Evolutionary conservation across 768 basidiomycete species (phyloP).

Genomic region (Rhizopogon vulgaris): DNA sequence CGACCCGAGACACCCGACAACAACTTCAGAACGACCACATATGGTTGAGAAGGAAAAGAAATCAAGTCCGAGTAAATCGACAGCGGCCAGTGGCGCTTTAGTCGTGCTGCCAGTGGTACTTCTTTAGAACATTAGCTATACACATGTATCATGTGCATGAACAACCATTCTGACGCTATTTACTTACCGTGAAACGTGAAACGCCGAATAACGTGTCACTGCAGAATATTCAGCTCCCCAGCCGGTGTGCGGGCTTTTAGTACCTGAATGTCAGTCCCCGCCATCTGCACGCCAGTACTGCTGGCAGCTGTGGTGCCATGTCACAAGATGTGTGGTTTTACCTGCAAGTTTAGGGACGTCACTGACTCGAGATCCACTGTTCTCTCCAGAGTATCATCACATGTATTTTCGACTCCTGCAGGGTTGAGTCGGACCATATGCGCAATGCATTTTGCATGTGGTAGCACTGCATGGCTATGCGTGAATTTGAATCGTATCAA

Average conservation of each 20-base stretch:
- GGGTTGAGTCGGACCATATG: neutral
- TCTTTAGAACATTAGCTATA: neutral
- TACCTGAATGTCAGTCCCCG: neutral
- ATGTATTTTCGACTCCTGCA: neutral
- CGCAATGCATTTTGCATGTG: neutral
- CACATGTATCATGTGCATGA: neutral
- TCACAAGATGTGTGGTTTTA: too few relatives aligned
- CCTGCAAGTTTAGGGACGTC: neutral
- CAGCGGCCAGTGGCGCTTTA: neutral
- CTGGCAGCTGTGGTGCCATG: too few relatives aligned
- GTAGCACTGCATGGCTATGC: neutral
- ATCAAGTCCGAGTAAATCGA: neutral
- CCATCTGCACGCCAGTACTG: neutral
- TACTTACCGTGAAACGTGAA: neutral
- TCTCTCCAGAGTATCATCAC: neutral
- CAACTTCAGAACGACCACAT: too few relatives aligned
- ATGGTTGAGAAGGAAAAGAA: neutral
- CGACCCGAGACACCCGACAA: too few relatives aligned
- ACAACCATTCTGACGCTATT: neutral
- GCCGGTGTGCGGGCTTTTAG: neutral
- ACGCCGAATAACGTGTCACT: neutral
- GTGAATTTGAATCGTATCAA: neutral
- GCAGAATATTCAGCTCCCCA: neutral
- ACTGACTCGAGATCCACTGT: neutral
- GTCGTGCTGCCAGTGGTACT: neutral